Evolutionary conservation across 2,329 filamentous ascomycete species (phyloP).

Genomic region (Colletotrichum sp.): DNA sequence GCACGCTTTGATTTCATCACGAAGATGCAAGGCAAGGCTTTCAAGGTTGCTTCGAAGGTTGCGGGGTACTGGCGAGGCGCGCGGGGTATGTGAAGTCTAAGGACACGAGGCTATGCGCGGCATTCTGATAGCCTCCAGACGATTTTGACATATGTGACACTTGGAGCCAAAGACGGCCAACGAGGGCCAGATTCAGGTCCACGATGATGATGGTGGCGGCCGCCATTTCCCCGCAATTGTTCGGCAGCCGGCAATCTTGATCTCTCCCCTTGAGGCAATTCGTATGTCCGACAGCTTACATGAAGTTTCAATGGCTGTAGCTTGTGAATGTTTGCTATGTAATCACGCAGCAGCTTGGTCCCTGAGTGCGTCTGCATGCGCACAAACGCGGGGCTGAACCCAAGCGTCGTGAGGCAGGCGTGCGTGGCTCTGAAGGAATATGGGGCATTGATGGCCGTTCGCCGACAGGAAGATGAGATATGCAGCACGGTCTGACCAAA

Average conservation of each 20-base stretch:
- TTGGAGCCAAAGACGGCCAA: neutral
- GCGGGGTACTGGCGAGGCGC: constrained; percentile 10
- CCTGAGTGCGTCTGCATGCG: neutral
- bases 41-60: constrained; percentile 12
- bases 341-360: neutral
- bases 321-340: neutral
- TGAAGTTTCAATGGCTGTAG: neutral
- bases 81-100: constrained; percentile 18
- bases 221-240: neutral
- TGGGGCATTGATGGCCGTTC: neutral
- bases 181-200: neutral
- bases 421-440: neutral
- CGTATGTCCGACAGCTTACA: neutral
- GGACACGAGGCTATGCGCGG: neutral
- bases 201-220: neutral
- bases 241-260: neutral
- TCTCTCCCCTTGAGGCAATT: neutral
- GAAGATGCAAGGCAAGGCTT: neutral
- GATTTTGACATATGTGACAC: neutral
- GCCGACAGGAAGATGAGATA: neutral
- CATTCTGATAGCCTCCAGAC: neutral
- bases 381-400: neutral
- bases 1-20: neutral
- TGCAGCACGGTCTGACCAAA: neutral
- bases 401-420: neutral